Evolutionary conservation across 306 rosid species (phyloP).

Genomic region (Prunus dulcis): DNA sequence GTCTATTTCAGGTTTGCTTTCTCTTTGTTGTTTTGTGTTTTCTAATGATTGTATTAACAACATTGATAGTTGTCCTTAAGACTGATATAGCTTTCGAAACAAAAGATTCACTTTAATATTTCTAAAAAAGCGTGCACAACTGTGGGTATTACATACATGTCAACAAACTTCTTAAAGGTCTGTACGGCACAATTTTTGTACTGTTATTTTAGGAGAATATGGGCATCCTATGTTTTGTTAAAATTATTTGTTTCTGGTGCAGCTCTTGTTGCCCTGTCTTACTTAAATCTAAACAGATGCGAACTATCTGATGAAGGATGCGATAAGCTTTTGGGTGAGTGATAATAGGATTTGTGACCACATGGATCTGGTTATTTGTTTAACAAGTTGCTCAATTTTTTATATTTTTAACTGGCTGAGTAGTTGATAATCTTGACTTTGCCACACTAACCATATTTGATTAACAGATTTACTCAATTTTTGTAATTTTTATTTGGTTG

Average conservation of each 20-base stretch:
- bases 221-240: background rate
- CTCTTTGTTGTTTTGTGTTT: background rate
- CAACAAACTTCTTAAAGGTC: background rate
- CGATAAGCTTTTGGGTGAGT: slow-evolving; percentile 57
- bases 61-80: background rate
- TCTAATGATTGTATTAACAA: background rate
- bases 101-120: background rate
- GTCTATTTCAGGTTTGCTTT: slow-evolving; percentile 44
- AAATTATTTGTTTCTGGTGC: slow-evolving; percentile 9
- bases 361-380: slow-evolving; percentile 5
- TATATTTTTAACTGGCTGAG: background rate
- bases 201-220: background rate
- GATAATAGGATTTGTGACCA: slow-evolving; percentile 1
- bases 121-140: background rate
- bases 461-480: background rate
- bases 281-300: slow-evolving; percentile 67
- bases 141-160: background rate
- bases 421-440: background rate
- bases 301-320: slow-evolving; percentile 47
- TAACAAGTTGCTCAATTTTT: background rate
- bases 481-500: background rate
- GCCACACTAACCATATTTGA: background rate
- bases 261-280: slow-evolving; percentile 52
- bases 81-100: background rate
- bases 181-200: background rate